Evolutionary conservation across 805 yeast species (phyloP).

Genomic region (Lachancea fermentati): DNA sequence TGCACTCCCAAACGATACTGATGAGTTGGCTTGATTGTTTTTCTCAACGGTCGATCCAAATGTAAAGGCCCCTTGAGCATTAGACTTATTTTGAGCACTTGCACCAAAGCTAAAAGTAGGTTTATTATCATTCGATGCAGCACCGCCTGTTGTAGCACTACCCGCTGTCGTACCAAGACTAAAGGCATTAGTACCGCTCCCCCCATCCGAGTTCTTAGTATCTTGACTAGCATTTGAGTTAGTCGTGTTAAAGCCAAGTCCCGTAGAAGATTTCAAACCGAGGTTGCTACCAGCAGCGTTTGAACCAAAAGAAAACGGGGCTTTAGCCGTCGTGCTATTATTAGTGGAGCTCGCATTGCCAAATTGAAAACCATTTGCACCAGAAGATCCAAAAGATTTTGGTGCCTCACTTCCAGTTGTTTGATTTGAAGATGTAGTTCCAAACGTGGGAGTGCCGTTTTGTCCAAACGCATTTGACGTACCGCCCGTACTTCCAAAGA

Average conservation of each 20-base stretch:
- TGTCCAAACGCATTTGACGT: slow-evolving; percentile 4
- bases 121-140: neutral
- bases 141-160: neutral
- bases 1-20: neutral
- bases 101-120: slow-evolving; percentile 7
- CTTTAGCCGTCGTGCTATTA: neutral
- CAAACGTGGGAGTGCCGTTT: neutral
- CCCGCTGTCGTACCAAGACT: no score
- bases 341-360: slow-evolving; percentile 3
- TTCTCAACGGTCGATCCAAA: neutral
- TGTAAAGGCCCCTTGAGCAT: neutral
- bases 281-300: neutral
- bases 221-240: neutral
- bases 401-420: neutral
- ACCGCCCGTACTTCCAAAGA: neutral
- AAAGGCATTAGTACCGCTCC: no score
- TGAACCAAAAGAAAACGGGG: slow-evolving; percentile 10
- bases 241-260: neutral
- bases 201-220: neutral
- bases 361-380: neutral
- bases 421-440: neutral
- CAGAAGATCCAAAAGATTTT: neutral
- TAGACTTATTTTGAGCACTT: neutral
- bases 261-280: neutral
- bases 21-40: neutral